phyloP scores from a whole-genome alignment of 331 rosid genomes.

The Saraca asoca region DNA sequence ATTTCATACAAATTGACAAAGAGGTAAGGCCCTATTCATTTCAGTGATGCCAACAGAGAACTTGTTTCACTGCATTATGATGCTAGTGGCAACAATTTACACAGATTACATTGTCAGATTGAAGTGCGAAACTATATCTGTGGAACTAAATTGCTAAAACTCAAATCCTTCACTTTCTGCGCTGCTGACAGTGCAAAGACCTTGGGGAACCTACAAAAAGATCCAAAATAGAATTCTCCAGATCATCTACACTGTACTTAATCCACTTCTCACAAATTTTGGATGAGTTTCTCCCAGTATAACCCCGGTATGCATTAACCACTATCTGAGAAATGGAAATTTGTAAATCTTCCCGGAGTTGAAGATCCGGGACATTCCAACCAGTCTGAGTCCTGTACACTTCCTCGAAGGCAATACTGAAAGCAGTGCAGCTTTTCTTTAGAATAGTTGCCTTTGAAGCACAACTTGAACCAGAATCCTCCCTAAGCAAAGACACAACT shows the following conservation, averaged over 20 bases:
- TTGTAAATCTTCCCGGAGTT: slow-evolving; percentile 60
- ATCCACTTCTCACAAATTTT: slow-evolving; percentile 49
- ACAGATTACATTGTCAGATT: slow-evolving; percentile 4
- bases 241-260: slow-evolving; percentile 57
- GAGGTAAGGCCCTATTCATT: slow-evolving; percentile 5
- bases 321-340: slow-evolving; percentile 58
- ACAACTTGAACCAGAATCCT: slow-evolving; percentile 12
- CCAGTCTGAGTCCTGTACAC: slow-evolving; percentile 65
- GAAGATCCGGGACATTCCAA: slow-evolving; percentile 50
- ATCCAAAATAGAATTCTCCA: slow-evolving; percentile 50
- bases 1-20: slow-evolving; percentile 16
- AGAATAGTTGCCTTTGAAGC: slow-evolving; percentile 27
- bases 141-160: background rate
- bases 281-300: slow-evolving; percentile 36
- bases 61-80: background rate
- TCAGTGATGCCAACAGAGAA: slow-evolving; percentile 17
- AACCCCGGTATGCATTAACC: slow-evolving; percentile 58
- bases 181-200: slow-evolving; percentile 39
- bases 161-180: slow-evolving; percentile 36
- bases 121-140: background rate
- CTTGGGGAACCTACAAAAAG: slow-evolving; percentile 58
- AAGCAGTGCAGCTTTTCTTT: slow-evolving; percentile 46
- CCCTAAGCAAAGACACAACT: slow-evolving; percentile 40
- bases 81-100: slow-evolving; percentile 28
- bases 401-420: slow-evolving; percentile 56